phyloP scores from a whole-genome alignment of 2,329 filamentous ascomycete genomes.

The Talaromyces sp. region DNA sequence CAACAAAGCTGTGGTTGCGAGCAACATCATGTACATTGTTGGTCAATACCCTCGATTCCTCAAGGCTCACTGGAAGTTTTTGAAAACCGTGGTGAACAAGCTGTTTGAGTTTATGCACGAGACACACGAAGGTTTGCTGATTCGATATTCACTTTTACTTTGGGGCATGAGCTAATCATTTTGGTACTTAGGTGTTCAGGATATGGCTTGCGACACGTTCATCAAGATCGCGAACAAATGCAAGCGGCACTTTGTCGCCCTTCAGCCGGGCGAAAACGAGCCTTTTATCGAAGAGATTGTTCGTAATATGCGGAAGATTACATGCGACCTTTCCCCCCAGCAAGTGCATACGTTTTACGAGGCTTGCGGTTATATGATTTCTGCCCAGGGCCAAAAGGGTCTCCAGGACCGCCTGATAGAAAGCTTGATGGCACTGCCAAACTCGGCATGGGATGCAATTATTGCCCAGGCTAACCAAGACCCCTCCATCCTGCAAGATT shows the following conservation, averaged over 20 bases:
- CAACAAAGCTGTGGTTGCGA: conserved; percentile 98
- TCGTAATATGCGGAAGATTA: conserved; percentile 91
- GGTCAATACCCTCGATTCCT: conserved; percentile 97
- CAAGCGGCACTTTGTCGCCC: conserved; percentile 91
- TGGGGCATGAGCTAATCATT: not conserved
- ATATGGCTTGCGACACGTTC: conserved; percentile 99
- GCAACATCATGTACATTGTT: conserved; percentile 99
- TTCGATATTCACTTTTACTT: not conserved
- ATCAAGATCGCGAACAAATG: conserved; percentile 99
- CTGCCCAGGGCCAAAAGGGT: conserved; percentile 90
- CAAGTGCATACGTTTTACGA: conserved; percentile 99
- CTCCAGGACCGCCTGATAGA: conserved; percentile 87
- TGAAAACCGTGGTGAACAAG: conserved; percentile 99
- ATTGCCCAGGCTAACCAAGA: conserved; percentile 83
- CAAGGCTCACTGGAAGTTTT: conserved; percentile 99
- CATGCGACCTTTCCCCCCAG: conserved; percentile 88
- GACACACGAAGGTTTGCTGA: conserved; percentile 77
- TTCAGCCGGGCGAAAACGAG: conserved; percentile 90
- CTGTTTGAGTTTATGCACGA: conserved; percentile 99
- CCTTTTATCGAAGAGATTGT: conserved; percentile 99
- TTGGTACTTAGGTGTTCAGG: conserved; percentile 69
- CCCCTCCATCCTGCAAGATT: conserved; percentile 80
- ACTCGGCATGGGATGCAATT: conserved; percentile 91
- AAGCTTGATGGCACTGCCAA: conserved; percentile 90
- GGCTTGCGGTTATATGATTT: conserved; percentile 98